phyloP scores from a whole-genome alignment of 2,329 filamentous ascomycete genomes.

The Talaromyces sp. region DNA sequence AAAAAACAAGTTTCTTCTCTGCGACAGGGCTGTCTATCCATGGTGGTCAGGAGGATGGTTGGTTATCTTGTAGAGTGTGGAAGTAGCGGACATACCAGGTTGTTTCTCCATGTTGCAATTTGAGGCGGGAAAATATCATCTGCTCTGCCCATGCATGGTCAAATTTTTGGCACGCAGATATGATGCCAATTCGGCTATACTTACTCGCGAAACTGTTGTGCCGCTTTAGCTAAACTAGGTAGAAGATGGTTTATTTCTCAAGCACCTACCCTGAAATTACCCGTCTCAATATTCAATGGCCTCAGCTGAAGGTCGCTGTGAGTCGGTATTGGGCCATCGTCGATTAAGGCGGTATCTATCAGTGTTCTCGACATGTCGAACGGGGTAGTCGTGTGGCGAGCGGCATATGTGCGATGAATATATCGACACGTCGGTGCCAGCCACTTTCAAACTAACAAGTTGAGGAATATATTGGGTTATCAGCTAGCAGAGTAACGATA shows the following conservation, averaged over 20 bases:
- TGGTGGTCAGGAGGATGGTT: background rate
- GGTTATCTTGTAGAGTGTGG: background rate
- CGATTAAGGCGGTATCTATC: background rate
- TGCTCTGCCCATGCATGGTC: constrained; percentile 17
- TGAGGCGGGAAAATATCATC: constrained; percentile 24
- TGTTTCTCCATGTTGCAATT: constrained; percentile 37
- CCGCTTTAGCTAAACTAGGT: background rate
- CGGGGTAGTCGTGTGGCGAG: background rate
- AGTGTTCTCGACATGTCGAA: constrained; percentile 1
- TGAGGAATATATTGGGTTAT: background rate
- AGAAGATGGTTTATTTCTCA: background rate
- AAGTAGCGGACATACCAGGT: constrained; percentile 27
- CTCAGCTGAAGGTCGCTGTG: constrained; percentile 19
- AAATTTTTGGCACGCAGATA: background rate
- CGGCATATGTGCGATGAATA: background rate
- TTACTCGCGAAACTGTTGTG: constrained; percentile 20
- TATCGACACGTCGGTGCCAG: background rate
- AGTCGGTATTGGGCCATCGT: constrained; percentile 2
- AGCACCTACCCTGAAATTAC: constrained; percentile 27
- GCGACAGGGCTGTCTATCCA: constrained; percentile 38
- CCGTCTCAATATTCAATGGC: constrained; percentile 27
- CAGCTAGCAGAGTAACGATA: background rate
- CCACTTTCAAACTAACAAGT: background rate
- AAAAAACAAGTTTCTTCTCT: constrained; percentile 43
- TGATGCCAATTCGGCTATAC: background rate